phyloP scores from a whole-genome alignment of 441 rosid genomes.

The Geranium incanum region DNA sequence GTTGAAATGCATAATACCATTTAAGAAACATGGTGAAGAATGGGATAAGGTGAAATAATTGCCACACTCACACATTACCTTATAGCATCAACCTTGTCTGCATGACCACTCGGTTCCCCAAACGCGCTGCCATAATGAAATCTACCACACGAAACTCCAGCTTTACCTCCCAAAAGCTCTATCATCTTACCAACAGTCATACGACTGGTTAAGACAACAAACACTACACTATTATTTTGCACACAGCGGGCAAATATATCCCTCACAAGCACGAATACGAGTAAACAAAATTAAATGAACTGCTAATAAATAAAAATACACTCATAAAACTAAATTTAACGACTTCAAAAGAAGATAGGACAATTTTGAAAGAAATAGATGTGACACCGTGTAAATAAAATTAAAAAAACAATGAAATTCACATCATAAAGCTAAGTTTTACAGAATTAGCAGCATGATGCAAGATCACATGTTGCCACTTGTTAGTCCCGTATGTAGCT shows the following conservation, averaged over 20 bases:
- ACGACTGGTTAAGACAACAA: slow-evolving; percentile 45
- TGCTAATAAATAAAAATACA: too few relatives aligned
- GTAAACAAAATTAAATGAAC: background rate
- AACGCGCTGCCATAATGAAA: slow-evolving; percentile 96
- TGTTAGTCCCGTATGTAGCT: too few relatives aligned
- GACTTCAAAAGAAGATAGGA: background rate
- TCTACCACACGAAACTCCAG: slow-evolving; percentile 81
- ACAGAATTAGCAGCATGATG: background rate
- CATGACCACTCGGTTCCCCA: slow-evolving; percentile 95
- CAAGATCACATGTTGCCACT: background rate
- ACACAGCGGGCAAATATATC: too few relatives aligned
- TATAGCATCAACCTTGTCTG: slow-evolving; percentile 73
- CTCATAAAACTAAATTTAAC: too few relatives aligned
- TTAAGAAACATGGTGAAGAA: slow-evolving; percentile 1
- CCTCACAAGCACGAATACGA: too few relatives aligned
- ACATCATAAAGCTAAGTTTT: background rate
- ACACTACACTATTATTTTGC: too few relatives aligned
- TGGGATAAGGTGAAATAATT: background rate
- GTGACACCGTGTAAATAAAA: background rate
- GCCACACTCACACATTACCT: slow-evolving; percentile 34
- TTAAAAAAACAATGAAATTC: background rate
- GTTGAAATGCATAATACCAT: slow-evolving; percentile 19
- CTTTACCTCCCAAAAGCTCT: slow-evolving; percentile 94
- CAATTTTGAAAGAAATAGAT: background rate
- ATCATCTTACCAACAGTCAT: slow-evolving; percentile 99